Evolutionary conservation across 2,329 filamentous ascomycete species (phyloP).

Genomic region (Stagonosporopsis chrysanthemi): DNA sequence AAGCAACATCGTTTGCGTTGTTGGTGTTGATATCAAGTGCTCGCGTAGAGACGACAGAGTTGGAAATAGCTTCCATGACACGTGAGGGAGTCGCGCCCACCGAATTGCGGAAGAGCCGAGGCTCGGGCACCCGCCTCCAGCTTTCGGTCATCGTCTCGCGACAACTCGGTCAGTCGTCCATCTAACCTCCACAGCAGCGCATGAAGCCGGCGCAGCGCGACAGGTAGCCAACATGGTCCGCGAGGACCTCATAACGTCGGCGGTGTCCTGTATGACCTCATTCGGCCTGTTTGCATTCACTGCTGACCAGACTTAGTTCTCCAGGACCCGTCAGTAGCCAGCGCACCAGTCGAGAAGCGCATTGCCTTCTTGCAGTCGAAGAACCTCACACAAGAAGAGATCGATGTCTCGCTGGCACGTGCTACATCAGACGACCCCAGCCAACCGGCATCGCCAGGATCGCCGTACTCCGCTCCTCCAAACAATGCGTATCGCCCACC

Average conservation of each 20-base stretch:
- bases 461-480: constrained; percentile 54
- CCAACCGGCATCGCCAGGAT: constrained; percentile 58
- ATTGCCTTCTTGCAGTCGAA: constrained; percentile 94
- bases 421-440: constrained; percentile 63
- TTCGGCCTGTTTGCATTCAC: neutral
- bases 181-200: constrained; percentile 9
- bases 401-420: constrained; percentile 82
- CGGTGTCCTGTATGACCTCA: constrained; percentile 62
- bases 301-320: constrained; percentile 69
- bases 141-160: constrained; percentile 13
- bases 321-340: constrained; percentile 89
- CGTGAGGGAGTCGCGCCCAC: constrained; percentile 12
- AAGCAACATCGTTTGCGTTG: neutral
- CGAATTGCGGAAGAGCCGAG: constrained; percentile 20
- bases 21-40: constrained; percentile 1
- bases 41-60: constrained; percentile 14
- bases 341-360: constrained; percentile 89
- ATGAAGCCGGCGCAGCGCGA: constrained; percentile 24
- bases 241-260: constrained; percentile 89
- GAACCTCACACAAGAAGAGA: constrained; percentile 95
- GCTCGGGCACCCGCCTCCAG: constrained; percentile 16
- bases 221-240: constrained; percentile 75
- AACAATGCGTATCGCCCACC: constrained; percentile 56
- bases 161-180: constrained; percentile 4
- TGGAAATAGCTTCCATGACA: constrained; percentile 18